These are phyloP conservation scores for Phyllosticta capitalensis DNA, from an alignment of 2,329 filamentous ascomycete species.

Conservation along the genomic window DNA sequence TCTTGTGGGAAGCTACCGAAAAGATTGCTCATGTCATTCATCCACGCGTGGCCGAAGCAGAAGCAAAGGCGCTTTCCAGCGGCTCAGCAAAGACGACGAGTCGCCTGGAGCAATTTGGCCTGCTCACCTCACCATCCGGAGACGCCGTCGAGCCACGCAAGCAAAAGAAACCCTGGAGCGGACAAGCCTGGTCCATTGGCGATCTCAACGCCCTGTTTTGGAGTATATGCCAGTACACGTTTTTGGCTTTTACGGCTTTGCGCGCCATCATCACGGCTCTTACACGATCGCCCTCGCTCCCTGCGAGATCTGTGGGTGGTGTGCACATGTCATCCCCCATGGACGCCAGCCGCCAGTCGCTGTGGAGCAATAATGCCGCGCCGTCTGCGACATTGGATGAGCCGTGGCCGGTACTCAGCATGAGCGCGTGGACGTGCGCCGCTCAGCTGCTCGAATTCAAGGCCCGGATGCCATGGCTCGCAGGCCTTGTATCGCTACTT, in stretches of 20 bases:
- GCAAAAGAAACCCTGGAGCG: slow-evolving; percentile 9
- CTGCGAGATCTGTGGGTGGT: slow-evolving; percentile 38
- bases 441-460: slow-evolving; percentile 65
- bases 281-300: slow-evolving; percentile 57
- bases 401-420: slow-evolving; percentile 57
- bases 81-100: slow-evolving; percentile 19
- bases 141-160: slow-evolving; percentile 15
- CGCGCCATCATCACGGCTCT: slow-evolving; percentile 58
- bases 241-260: slow-evolving; percentile 48
- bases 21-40: slow-evolving; percentile 51
- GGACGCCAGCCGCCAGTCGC: slow-evolving; percentile 24
- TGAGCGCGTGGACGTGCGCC: slow-evolving; percentile 66
- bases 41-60: slow-evolving; percentile 18
- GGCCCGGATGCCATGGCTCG: slow-evolving; percentile 83
- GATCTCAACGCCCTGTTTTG: slow-evolving; percentile 35
- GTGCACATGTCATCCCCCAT: slow-evolving; percentile 21
- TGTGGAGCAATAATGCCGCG: slow-evolving; percentile 14
- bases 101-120: slow-evolving; percentile 46
- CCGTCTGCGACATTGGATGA: slow-evolving; percentile 21
- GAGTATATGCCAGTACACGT: slow-evolving; percentile 42
- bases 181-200: slow-evolving; percentile 1
- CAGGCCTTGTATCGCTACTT: slow-evolving; percentile 62
- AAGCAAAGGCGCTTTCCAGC: slow-evolving; percentile 13
- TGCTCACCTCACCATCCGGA: slow-evolving; percentile 34
- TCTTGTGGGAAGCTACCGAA: slow-evolving; percentile 75